Percentiles rank a stretch among this genome's conserved stretches.
These are phyloP conservation scores for Ascoidea tarda DNA, from an alignment of 805 yeast species.

Conservation along the genomic window DNA sequence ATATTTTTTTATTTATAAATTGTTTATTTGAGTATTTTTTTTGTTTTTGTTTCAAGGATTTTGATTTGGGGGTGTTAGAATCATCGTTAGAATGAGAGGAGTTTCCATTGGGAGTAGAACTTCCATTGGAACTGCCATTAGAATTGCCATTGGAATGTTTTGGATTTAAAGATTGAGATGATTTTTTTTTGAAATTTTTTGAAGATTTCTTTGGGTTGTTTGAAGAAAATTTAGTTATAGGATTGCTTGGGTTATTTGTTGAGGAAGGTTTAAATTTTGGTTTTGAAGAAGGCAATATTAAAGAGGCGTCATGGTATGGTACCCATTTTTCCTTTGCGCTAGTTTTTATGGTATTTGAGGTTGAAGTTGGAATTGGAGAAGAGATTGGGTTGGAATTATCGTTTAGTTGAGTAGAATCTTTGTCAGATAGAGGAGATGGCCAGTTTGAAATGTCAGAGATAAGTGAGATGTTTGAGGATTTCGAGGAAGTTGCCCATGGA, in stretches of 20 bases:
- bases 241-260: too few species aligned
- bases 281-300: conserved; percentile 11
- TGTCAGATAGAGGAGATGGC: background rate
- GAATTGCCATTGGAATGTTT: background rate
- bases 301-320: conserved; percentile 48
- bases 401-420: background rate
- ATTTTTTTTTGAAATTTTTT: too few species aligned
- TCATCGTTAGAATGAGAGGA: background rate
- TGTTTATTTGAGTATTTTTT: too few species aligned
- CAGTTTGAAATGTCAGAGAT: too few species aligned
- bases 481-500: background rate
- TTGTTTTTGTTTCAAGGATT: too few species aligned
- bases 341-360: conserved; percentile 11
- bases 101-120: too few species aligned
- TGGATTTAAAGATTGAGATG: too few species aligned
- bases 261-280: background rate
- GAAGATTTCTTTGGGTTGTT: too few species aligned
- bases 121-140: background rate
- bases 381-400: background rate
- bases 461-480: background rate
- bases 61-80: too few species aligned
- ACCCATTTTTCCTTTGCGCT: conserved; percentile 57
- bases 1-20: too few species aligned
- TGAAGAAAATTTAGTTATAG: too few species aligned
- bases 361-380: background rate